Conservation (phyloP, 441 rosid species). For the Croton laevigatus region DNA sequence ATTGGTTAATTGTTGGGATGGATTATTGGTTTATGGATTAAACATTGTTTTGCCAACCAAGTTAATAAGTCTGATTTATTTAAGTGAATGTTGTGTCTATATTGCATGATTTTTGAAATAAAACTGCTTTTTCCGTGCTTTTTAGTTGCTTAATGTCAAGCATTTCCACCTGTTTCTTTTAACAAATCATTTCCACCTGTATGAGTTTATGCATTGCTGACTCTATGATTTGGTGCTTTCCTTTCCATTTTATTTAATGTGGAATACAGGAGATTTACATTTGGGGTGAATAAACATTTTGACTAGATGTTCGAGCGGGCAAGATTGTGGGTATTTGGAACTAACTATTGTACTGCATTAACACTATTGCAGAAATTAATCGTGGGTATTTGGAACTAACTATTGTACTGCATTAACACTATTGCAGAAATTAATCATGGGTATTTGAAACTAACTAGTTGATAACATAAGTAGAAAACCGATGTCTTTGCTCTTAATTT, state of each 20-base stretch:
- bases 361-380: background rate
- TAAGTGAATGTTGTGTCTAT: background rate
- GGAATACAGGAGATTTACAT: background rate
- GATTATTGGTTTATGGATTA: background rate
- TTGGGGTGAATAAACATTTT: background rate
- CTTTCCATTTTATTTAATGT: background rate
- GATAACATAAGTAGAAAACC: background rate
- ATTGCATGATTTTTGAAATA: background rate
- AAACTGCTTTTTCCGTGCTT: background rate
- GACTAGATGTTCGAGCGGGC: background rate
- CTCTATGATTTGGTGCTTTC: background rate
- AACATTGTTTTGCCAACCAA: background rate
- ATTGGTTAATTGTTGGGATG: slow-evolving; percentile 1
- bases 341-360: too few relatives aligned
- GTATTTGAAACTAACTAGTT: background rate
- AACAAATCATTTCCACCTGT: background rate
- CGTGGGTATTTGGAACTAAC: background rate
- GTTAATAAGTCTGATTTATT: background rate
- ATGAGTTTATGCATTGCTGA: background rate
- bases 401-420: too few relatives aligned
- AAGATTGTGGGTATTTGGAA: background rate
- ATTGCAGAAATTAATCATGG: background rate
- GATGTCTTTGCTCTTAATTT: background rate
- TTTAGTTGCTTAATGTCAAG: background rate
- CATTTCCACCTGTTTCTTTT: background rate